Conservation (phyloP, 495 filamentous ascomycete genomes). For the Saxispiralis lemnorum region DNA sequence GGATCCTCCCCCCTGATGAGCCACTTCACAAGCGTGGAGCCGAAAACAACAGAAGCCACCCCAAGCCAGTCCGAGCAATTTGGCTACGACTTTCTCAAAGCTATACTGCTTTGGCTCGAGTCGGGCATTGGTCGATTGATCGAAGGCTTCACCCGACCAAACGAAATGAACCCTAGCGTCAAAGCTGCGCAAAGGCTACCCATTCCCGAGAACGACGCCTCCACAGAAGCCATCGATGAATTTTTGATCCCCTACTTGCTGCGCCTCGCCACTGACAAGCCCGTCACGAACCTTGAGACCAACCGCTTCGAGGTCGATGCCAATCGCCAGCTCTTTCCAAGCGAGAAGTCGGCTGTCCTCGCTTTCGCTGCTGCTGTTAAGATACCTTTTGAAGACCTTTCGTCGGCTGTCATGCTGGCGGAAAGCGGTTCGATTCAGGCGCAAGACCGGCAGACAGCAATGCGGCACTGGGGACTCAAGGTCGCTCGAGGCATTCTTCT, state of each 20-base stretch:
- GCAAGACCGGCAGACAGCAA: slow-evolving; percentile 26
- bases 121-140: slow-evolving; percentile 36
- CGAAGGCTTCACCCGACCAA: slow-evolving; percentile 35
- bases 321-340: slow-evolving; percentile 32
- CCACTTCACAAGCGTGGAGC: slow-evolving; percentile 24
- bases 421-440: slow-evolving; percentile 4
- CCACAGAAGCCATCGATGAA: slow-evolving; percentile 35
- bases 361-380: slow-evolving; percentile 38
- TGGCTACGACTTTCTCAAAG: slow-evolving; percentile 49
- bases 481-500: slow-evolving; percentile 45
- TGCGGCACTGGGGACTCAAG: slow-evolving; percentile 42
- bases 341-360: slow-evolving; percentile 38
- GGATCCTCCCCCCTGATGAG: slow-evolving; percentile 18
- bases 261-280: slow-evolving; percentile 28
- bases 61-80: slow-evolving; percentile 30
- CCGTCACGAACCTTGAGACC: slow-evolving; percentile 40
- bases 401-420: slow-evolving; percentile 21
- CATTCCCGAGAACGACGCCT: slow-evolving; percentile 29
- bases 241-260: slow-evolving; percentile 43
- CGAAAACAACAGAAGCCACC: slow-evolving; percentile 32
- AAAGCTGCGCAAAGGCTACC: slow-evolving; percentile 26
- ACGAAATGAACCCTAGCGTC: slow-evolving; percentile 21
- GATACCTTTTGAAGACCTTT: slow-evolving; percentile 35
- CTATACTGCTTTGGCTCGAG: slow-evolving; percentile 45
- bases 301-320: slow-evolving; percentile 42